A percentile compares a stretch with the other conserved stretches of the same genome.
Evolutionary conservation across 331 rosid species (phyloP).

Genomic region (Phaseolus coccineus): DNA sequence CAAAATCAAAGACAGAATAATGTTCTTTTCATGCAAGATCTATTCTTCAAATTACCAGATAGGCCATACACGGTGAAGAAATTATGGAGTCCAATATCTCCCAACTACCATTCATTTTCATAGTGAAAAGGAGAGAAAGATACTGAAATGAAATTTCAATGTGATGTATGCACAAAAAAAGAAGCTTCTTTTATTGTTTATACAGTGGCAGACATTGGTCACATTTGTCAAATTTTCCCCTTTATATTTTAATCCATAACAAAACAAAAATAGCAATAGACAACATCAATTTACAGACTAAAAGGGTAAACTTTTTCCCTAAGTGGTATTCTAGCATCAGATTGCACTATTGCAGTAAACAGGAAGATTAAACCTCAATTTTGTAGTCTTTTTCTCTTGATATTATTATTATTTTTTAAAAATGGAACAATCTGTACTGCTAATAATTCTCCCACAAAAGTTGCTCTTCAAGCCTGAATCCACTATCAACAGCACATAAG

Average conservation of each 20-base stretch:
- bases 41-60: conserved; percentile 5
- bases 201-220: conserved; percentile 17
- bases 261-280: conserved; percentile 35
- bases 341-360: conserved; percentile 30
- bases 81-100: not conserved
- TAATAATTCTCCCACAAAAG: conserved; percentile 64
- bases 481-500: conserved; percentile 61
- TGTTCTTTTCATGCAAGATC: conserved; percentile 40
- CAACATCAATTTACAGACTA: conserved; percentile 37
- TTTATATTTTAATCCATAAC: conserved; percentile 20
- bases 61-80: not conserved
- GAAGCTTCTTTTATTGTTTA: conserved; percentile 36
- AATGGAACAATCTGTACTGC: conserved; percentile 1
- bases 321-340: conserved; percentile 21
- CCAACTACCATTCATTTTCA: not conserved
- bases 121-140: not conserved
- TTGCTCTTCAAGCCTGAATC: conserved; percentile 69
- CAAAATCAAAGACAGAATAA: conserved; percentile 44
- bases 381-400: not conserved
- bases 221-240: not conserved
- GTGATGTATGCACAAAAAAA: conserved; percentile 14
- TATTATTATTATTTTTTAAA: not conserved
- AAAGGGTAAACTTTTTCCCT: conserved; percentile 11
- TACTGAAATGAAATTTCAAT: not conserved
- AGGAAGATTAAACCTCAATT: conserved; percentile 19